phyloP scores from a whole-genome alignment of 2,329 filamentous ascomycete species.

The Penicillium sp. region DNA sequence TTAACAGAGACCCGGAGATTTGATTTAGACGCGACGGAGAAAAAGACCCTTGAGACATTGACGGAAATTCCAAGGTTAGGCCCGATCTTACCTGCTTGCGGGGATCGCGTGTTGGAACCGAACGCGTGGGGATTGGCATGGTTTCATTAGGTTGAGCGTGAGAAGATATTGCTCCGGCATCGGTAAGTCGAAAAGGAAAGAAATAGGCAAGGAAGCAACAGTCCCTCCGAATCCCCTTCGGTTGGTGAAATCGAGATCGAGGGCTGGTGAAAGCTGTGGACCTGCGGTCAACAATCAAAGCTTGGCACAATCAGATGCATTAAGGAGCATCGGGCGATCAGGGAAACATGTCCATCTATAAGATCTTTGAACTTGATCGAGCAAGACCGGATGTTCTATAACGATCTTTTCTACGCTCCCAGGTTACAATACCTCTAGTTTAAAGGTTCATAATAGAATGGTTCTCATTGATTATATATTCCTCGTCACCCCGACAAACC shows the following conservation, averaged over 20 bases:
- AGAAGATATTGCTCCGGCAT: neutral
- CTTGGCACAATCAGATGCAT: neutral
- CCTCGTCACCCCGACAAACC: neutral
- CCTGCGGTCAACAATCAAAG: conserved; percentile 3
- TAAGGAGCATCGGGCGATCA: neutral
- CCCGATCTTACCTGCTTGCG: conserved; percentile 36
- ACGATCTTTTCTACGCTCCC: neutral
- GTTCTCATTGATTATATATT: neutral
- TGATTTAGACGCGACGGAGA: conserved; percentile 9
- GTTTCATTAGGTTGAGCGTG: conserved; percentile 7
- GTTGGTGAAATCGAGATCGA: neutral
- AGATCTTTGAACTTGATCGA: neutral
- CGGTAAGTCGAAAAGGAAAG: neutral
- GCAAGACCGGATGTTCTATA: neutral
- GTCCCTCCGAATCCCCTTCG: neutral
- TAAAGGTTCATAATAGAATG: neutral
- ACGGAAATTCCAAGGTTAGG: conserved; percentile 7
- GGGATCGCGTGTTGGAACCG: conserved; percentile 40
- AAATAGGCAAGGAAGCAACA: neutral
- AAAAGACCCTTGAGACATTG: neutral
- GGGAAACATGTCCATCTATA: neutral
- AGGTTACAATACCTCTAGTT: neutral
- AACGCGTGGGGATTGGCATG: conserved; percentile 48
- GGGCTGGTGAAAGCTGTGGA: conserved; percentile 4
- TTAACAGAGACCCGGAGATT: conserved; percentile 17